These are phyloP conservation scores for Salix caprea DNA, from an alignment of 345 rosid species.

Conservation along the genomic window DNA sequence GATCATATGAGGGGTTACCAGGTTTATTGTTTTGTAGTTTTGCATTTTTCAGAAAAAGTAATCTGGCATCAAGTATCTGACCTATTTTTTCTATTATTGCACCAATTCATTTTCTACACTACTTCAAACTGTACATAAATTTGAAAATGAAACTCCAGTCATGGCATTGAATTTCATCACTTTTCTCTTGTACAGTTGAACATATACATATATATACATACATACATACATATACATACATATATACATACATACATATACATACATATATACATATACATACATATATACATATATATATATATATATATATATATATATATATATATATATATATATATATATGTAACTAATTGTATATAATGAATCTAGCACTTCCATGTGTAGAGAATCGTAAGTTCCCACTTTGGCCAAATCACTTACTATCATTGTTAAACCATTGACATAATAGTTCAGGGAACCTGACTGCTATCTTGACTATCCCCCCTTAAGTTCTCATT, in stretches of 20 bases:
- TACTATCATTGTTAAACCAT: background rate
- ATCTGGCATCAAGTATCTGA: background rate
- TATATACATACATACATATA: no score
- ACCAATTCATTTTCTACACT: background rate
- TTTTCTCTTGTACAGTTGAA: background rate
- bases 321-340: no score
- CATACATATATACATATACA: no score
- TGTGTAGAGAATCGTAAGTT: background rate
- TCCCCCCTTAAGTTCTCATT: background rate
- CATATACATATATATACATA: background rate
- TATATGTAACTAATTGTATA: background rate
- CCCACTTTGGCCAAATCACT: background rate
- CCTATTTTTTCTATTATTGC: background rate
- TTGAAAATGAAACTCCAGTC: background rate
- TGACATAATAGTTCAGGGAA: background rate
- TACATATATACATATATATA: no score
- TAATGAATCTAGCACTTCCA: background rate
- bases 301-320: no score
- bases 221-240: no score
- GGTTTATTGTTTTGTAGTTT: constrained; percentile 6
- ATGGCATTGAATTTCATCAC: background rate
- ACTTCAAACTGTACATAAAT: background rate
- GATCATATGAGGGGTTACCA: constrained; percentile 2
- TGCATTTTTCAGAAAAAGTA: background rate
- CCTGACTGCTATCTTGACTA: background rate